Evolutionary conservation across 2,329 filamentous ascomycete species (phyloP).

Genomic region (Penicillium sp.): DNA sequence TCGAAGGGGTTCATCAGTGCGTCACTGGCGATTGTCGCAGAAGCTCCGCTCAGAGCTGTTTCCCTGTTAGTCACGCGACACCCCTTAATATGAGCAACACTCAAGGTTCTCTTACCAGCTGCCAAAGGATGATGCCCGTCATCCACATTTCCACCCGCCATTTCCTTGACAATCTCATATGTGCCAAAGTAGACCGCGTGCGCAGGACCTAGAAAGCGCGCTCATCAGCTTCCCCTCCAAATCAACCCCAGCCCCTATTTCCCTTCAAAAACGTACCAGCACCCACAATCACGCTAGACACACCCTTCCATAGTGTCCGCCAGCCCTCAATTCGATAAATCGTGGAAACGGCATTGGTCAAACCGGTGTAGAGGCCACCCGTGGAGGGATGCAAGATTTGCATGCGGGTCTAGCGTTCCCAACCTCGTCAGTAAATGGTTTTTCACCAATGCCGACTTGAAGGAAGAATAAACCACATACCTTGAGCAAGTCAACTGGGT

Average conservation of each 20-base stretch:
- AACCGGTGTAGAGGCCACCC: constrained; percentile 80
- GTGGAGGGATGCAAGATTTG: constrained; percentile 87
- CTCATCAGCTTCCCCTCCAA: constrained; percentile 6
- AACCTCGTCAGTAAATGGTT: constrained; percentile 11
- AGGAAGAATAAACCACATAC: constrained; percentile 52
- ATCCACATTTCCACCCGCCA: constrained; percentile 87
- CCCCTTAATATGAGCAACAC: background rate
- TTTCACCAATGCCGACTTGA: background rate
- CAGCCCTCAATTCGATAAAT: constrained; percentile 90
- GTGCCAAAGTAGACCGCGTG: constrained; percentile 99
- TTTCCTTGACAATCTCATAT: constrained; percentile 94
- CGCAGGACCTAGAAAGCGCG: constrained; percentile 70
- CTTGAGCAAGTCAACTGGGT: constrained; percentile 97
- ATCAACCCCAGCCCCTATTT: background rate
- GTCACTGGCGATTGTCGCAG: constrained; percentile 94
- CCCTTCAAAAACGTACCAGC: constrained; percentile 65
- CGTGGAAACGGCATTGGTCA: constrained; percentile 88
- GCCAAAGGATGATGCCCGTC: constrained; percentile 87
- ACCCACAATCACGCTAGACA: constrained; percentile 94
- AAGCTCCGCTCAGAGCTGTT: constrained; percentile 84
- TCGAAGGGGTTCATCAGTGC: constrained; percentile 99
- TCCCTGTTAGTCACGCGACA: constrained; percentile 11
- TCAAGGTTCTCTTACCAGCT: constrained; percentile 64
- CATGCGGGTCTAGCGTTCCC: constrained; percentile 77
- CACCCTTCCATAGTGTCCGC: constrained; percentile 89